Evolutionary conservation across 345 rosid species (phyloP).

Genomic region (Noccaea bulbosa): DNA sequence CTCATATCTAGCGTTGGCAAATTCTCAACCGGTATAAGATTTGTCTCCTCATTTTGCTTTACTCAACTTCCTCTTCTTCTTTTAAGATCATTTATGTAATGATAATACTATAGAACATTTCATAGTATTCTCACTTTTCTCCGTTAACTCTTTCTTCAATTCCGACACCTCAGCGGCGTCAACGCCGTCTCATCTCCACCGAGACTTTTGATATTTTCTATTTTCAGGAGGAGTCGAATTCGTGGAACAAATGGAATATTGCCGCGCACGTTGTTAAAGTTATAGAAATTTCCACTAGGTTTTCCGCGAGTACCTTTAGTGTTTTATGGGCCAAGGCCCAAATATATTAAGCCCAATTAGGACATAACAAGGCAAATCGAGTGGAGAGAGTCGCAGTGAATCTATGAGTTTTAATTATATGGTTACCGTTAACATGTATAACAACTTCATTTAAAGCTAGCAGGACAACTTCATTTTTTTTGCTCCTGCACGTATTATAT

Average conservation of each 20-base stretch:
- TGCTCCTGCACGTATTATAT: background rate
- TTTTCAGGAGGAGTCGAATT: too few species aligned
- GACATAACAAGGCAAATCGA: background rate
- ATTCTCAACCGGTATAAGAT: too few species aligned
- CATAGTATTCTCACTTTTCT: slow-evolving; percentile 31
- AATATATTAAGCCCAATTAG: background rate
- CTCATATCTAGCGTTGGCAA: too few species aligned
- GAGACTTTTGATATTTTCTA: too few species aligned
- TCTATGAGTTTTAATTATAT: background rate
- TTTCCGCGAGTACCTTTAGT: background rate
- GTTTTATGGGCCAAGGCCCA: slow-evolving; percentile 10
- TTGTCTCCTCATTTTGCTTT: too few species aligned
- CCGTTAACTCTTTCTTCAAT: slow-evolving; percentile 45
- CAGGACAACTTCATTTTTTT: background rate
- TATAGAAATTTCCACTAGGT: too few species aligned
- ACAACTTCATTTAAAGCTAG: background rate
- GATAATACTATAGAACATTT: too few species aligned
- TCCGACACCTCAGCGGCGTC: slow-evolving; percentile 38
- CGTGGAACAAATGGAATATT: background rate
- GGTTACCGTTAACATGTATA: background rate
- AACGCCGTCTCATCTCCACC: slow-evolving; percentile 50
- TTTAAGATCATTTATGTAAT: too few species aligned
- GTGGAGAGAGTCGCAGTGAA: background rate
- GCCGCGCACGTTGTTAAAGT: background rate
- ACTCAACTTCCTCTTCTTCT: too few species aligned